Conservation (phyloP, 2,329 filamentous ascomycete species). For the Rutstroemia sydowiana region DNA sequence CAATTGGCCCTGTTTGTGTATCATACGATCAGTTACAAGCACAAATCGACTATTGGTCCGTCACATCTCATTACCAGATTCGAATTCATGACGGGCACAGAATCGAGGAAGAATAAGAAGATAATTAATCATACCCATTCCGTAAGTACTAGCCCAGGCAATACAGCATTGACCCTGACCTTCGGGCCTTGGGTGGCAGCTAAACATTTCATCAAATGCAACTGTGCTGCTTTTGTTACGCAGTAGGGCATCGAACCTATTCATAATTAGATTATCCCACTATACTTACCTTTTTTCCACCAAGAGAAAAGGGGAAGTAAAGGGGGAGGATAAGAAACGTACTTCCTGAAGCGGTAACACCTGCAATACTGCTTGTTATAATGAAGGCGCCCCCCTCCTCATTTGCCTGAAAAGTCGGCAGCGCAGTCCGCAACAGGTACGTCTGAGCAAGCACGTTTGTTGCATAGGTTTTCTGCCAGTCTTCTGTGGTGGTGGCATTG, state of each 20-base stretch:
- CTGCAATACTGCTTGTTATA: slow-evolving; percentile 55
- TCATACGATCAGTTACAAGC: background rate
- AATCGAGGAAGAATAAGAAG: background rate
- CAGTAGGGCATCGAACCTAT: slow-evolving; percentile 28
- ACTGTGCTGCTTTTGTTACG: slow-evolving; percentile 37
- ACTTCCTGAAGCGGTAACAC: slow-evolving; percentile 27
- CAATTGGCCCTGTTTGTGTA: slow-evolving; percentile 35
- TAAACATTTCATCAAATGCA: slow-evolving; percentile 60
- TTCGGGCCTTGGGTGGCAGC: slow-evolving; percentile 55
- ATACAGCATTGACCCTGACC: slow-evolving; percentile 56
- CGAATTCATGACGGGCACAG: too few relatives aligned
- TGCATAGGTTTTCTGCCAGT: slow-evolving; percentile 42
- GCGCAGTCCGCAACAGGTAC: slow-evolving; percentile 47
- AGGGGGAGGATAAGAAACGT: background rate
- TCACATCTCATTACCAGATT: too few relatives aligned
- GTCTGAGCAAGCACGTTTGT: slow-evolving; percentile 53
- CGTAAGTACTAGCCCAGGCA: slow-evolving; percentile 57
- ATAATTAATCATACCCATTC: slow-evolving; percentile 44
- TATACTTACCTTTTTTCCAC: background rate
- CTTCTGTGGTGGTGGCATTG: slow-evolving; percentile 15
- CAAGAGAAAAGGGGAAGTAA: background rate
- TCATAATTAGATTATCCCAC: background rate
- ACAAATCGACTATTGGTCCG: background rate
- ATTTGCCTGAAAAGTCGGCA: slow-evolving; percentile 52
- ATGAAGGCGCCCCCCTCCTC: slow-evolving; percentile 56